phyloP scores from a whole-genome alignment of 2,329 filamentous ascomycete species.

The Hypomyces perniciosus region DNA sequence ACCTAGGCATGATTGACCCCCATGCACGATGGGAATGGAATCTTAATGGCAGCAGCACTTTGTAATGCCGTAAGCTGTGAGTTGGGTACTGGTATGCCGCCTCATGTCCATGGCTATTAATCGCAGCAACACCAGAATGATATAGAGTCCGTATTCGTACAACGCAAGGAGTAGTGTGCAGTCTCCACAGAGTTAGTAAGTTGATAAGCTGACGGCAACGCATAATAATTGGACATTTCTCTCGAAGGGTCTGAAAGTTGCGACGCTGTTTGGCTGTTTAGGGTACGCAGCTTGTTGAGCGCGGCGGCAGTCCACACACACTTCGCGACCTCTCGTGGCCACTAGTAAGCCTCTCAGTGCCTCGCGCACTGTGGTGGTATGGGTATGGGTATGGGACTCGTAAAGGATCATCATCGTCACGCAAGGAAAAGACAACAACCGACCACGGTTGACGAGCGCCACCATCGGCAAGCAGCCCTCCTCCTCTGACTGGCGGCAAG shows the following conservation, averaged over 20 bases:
- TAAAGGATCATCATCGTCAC: slow-evolving; percentile 7
- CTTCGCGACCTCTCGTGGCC: neutral
- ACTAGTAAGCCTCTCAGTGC: slow-evolving; percentile 1
- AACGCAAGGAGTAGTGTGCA: no score
- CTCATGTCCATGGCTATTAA: no score
- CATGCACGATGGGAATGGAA: slow-evolving; percentile 1
- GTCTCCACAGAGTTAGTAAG: no score
- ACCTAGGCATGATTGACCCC: neutral
- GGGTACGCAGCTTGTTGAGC: neutral
- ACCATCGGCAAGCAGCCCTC: slow-evolving; percentile 11
- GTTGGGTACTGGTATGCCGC: no score
- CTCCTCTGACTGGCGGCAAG: neutral
- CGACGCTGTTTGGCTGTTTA: neutral
- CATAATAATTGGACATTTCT: neutral
- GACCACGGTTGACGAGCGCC: slow-evolving; percentile 12
- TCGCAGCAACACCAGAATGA: no score
- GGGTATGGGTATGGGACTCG: slow-evolving; percentile 3
- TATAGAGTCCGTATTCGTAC: no score
- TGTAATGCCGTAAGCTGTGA: no score
- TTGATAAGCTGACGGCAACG: neutral
- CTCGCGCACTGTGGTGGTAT: slow-evolving; percentile 7
- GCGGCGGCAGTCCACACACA: neutral
- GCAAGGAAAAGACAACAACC: neutral
- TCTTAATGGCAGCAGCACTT: no score
- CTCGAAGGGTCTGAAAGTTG: neutral